Conservation (phyloP, 75 land plant genomes). For the Picea sitchensis region DNA sequence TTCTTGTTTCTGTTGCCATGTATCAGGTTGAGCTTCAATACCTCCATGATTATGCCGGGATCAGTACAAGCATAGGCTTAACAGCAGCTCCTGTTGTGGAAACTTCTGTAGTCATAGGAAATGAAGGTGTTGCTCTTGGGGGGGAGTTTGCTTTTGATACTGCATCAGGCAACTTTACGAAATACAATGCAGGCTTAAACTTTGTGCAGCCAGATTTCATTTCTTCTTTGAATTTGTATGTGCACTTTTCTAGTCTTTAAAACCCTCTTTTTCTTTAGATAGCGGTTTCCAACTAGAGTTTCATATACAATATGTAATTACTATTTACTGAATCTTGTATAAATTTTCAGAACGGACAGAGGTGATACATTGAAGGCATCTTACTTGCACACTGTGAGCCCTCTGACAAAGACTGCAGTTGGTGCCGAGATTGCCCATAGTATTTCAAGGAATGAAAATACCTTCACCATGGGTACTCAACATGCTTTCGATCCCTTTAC, state of each 20-base stretch:
- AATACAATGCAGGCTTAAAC: conserved; percentile 62
- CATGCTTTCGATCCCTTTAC: conserved; percentile 53
- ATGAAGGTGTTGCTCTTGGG: conserved; percentile 36
- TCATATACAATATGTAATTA: too few species aligned
- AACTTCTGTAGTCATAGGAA: conserved; percentile 51
- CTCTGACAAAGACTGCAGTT: conserved; percentile 32
- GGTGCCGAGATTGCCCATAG: conserved; percentile 65
- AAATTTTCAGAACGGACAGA: conserved; percentile 38
- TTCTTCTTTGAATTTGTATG: conserved; percentile 62
- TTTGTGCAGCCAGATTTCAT: conserved; percentile 47
- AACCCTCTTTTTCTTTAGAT: too few species aligned
- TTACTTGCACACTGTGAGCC: conserved; percentile 42
- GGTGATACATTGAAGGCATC: conserved; percentile 67
- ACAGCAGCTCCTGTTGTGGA: conserved; percentile 61
- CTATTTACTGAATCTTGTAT: too few species aligned
- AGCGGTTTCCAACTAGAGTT: too few species aligned
- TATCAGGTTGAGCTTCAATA: conserved; percentile 69
- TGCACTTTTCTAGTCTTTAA: too few species aligned
- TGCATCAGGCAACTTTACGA: conserved; percentile 39
- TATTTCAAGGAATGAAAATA: conserved; percentile 37
- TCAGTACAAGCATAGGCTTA: conserved; percentile 58
- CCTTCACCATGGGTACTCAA: conserved; percentile 52
- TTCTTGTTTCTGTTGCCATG: too few species aligned
- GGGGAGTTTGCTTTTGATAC: conserved; percentile 60
- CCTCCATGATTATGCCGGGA: conserved; percentile 60